A percentile compares a stretch with the other conserved stretches of the same genome.
Evolutionary conservation across 2,329 filamentous ascomycete genomes (phyloP).

Genomic region (Akanthomyces lecanii): DNA sequence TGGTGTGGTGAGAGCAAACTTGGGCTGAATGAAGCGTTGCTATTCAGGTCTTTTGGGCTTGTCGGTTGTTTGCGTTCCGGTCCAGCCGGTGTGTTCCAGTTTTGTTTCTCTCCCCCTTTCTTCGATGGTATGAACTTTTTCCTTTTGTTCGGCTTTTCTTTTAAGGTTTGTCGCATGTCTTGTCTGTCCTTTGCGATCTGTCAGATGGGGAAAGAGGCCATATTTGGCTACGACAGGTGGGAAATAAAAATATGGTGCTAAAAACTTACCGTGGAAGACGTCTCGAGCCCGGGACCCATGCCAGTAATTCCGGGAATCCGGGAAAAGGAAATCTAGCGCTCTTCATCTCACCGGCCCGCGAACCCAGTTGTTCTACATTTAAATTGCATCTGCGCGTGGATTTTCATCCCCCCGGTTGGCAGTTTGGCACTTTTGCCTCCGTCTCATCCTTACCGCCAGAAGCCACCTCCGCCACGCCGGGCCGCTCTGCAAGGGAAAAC

Average conservation of each 20-base stretch:
- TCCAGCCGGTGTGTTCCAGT: background rate
- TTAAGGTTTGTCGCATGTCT: background rate
- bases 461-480: constrained; percentile 8
- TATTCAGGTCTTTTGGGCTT: background rate
- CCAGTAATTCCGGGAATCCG: background rate
- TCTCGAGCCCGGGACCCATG: background rate
- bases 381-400: background rate
- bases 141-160: background rate
- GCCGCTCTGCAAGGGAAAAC: background rate
- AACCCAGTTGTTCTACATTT: background rate
- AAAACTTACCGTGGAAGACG: background rate
- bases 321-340: background rate
- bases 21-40: background rate
- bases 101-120: background rate
- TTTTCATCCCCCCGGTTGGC: background rate
- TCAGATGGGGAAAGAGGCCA: constrained; percentile 5
- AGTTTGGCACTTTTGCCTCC: background rate
- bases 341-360: background rate
- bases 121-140: background rate
- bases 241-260: background rate
- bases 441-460: constrained; percentile 10
- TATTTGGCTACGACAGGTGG: background rate
- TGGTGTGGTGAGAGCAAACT: constrained; percentile 1
- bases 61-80: background rate
- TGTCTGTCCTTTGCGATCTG: background rate